These are phyloP conservation scores for Amanita molliuscula DNA, from an alignment of 768 basidiomycete genomes.

Conservation along the genomic window DNA sequence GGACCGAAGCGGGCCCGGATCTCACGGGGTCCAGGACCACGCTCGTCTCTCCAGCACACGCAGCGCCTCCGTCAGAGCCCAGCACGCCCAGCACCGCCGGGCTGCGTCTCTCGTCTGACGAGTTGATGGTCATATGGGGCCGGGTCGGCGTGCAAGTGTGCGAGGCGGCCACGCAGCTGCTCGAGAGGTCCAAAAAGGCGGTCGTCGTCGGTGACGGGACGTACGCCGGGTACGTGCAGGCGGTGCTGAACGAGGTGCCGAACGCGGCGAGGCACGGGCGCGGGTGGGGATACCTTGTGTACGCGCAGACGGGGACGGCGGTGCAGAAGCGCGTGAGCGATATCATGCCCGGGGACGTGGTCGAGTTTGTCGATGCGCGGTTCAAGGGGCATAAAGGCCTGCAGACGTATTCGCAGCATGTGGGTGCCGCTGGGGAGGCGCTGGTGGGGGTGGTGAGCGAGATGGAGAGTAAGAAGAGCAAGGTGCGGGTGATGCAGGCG, in stretches of 20 bases:
- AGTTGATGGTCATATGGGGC: conserved; percentile 60
- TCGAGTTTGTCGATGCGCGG: conserved; percentile 64
- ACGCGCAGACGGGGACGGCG: conserved; percentile 52
- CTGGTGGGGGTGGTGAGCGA: conserved; percentile 72
- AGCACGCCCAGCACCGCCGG: conserved; percentile 16
- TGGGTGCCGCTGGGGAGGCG: conserved; percentile 37
- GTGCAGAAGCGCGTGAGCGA: conserved; percentile 72
- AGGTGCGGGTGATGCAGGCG: conserved; percentile 78
- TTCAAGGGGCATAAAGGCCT: conserved; percentile 75
- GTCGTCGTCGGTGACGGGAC: conserved; percentile 82
- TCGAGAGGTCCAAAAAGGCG: conserved; percentile 66
- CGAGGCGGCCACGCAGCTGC: conserved; percentile 55
- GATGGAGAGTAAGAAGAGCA: conserved; percentile 80
- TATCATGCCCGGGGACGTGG: conserved; percentile 79
- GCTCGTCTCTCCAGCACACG: background rate
- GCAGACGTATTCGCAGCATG: conserved; percentile 56
- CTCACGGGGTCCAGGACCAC: conserved; percentile 14
- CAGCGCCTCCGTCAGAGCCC: conserved; percentile 17
- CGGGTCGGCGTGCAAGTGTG: conserved; percentile 68
- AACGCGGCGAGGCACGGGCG: conserved; percentile 29
- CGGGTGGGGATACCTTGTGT: conserved; percentile 65
- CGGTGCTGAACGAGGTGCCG: conserved; percentile 57
- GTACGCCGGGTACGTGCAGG: conserved; percentile 65
- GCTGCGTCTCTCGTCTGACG: conserved; percentile 41
- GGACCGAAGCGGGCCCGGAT: conserved; percentile 49